Base-by-base conservation (phyloP, 2,329 filamentous ascomycete species). In the Phyllosticta citribraziliensis region DNA sequence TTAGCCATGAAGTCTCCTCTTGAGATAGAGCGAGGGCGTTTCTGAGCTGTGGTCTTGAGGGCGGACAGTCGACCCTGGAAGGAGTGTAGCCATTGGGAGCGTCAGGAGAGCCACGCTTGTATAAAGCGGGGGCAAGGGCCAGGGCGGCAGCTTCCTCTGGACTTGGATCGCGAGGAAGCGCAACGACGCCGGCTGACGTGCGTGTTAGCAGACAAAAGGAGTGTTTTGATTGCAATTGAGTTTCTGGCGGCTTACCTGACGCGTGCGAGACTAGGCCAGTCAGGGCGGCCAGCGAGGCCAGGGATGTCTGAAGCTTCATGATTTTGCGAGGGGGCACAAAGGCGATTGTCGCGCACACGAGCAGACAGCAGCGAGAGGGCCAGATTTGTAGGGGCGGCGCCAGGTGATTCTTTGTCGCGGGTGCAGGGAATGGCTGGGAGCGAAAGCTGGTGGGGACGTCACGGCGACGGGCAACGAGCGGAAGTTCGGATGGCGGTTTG, bases 1-100 rank as follows among this genome's bases (percentile, higher is more conserved):
- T 70, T 14, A 96, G 79, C 91, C 92, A 97, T 70, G 81, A 76
- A 50, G 79, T 80, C 76, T 97, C 93, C 61, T 87, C 79, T 17
- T 78, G 67, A 2, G 89, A 93, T 10, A 96, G 75, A 0, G 70
- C 68, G 25, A 74, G 73, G 54, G 88, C 89, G 40, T 73, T 72
- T 66, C 91, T 85, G 60, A 96, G 83, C 1, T 78, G 80, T 0
- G 92, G 91, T 53, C 84, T 81, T n/a, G 78, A 78, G 6, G 78
- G 75, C 3, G 91, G 91, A 69, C 92, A 96, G 64, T 82, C 73
- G 52, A 89, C 86, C 5, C 75, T 70, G 35, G 80, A 75, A 0
- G 92, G 92, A 1, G 85, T 83, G 73, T 97, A 97, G 64, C 84
- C 84, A 68, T 88, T 79, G 5, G 86, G 79, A 50, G 83, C 79